These are phyloP conservation scores for Xylaria sp. DNA, from an alignment of 2,329 filamentous ascomycete genomes.

Conservation along the genomic window DNA sequence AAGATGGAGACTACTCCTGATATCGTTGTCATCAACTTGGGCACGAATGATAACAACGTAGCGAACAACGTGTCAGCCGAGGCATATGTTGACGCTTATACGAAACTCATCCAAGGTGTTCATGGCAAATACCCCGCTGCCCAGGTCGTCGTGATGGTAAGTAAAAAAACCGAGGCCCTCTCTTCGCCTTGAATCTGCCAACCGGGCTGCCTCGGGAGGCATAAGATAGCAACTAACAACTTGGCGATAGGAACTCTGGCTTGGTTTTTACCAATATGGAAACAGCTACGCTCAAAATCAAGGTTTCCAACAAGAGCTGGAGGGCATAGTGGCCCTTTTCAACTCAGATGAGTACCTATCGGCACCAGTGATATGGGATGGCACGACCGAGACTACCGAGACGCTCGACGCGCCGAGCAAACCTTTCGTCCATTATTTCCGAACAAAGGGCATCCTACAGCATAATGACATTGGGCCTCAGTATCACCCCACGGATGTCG, in stretches of 20 bases:
- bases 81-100: slow-evolving; percentile 55
- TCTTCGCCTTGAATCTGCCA: too few species aligned
- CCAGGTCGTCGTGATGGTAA: slow-evolving; percentile 57
- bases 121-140: slow-evolving; percentile 59
- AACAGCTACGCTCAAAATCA: slow-evolving; percentile 60
- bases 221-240: background rate
- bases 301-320: slow-evolving; percentile 62
- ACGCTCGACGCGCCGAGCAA: slow-evolving; percentile 47
- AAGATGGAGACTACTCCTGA: slow-evolving; percentile 55
- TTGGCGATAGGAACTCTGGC: slow-evolving; percentile 53
- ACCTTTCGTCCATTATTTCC: slow-evolving; percentile 68
- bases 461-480: slow-evolving; percentile 69
- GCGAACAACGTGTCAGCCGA: slow-evolving; percentile 54
- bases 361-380: slow-evolving; percentile 54
- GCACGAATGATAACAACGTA: slow-evolving; percentile 58
- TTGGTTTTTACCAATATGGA: slow-evolving; percentile 61
- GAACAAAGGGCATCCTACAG: slow-evolving; percentile 68
- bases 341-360: slow-evolving; percentile 56
- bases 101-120: slow-evolving; percentile 57
- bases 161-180: slow-evolving; percentile 7
- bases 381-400: slow-evolving; percentile 52
- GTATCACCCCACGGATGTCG: slow-evolving; percentile 70
- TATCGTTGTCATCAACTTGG: slow-evolving; percentile 59
- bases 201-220: background rate
- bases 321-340: slow-evolving; percentile 63